Evolutionary conservation across 176 grass and related monocot species (phyloP).

Genomic region (Pontederia paniculata): DNA sequence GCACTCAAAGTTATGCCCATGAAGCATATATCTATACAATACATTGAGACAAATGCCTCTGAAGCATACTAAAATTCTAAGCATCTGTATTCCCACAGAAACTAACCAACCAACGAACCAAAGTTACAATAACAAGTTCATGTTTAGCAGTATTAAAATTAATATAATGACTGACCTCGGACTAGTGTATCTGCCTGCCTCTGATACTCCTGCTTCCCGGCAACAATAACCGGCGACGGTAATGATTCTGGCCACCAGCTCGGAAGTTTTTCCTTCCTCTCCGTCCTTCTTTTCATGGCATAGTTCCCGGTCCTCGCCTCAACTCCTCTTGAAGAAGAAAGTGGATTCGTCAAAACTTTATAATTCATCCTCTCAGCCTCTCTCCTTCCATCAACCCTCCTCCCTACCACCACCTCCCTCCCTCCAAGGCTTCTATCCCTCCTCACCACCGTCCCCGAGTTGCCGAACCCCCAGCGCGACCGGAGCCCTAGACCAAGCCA

Average conservation of each 20-base stretch:
- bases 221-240: conserved; percentile 2
- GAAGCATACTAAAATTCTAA: background rate
- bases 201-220: conserved; percentile 19
- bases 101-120: background rate
- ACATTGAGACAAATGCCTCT: too few species aligned
- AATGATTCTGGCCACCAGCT: conserved; percentile 45
- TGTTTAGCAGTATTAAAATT: too few species aligned
- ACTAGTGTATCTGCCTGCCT: conserved; percentile 44
- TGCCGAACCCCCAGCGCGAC: conserved; percentile 8
- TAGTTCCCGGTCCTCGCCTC: background rate
- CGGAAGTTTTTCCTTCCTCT: conserved; percentile 20
- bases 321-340: conserved; percentile 14
- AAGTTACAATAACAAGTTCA: background rate
- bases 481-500: conserved; percentile 23
- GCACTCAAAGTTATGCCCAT: too few species aligned
- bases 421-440: conserved; percentile 62
- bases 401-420: conserved; percentile 52
- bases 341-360: conserved; percentile 18
- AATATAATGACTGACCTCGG: conserved; percentile 30
- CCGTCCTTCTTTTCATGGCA: background rate
- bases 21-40: too few species aligned
- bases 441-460: conserved; percentile 15
- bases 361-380: conserved; percentile 1
- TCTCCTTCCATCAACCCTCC: conserved; percentile 2
- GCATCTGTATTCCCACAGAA: background rate